Evolutionary conservation across 306 rosid species (phyloP).

Genomic region (Amphicarpaea edgeworthii): DNA sequence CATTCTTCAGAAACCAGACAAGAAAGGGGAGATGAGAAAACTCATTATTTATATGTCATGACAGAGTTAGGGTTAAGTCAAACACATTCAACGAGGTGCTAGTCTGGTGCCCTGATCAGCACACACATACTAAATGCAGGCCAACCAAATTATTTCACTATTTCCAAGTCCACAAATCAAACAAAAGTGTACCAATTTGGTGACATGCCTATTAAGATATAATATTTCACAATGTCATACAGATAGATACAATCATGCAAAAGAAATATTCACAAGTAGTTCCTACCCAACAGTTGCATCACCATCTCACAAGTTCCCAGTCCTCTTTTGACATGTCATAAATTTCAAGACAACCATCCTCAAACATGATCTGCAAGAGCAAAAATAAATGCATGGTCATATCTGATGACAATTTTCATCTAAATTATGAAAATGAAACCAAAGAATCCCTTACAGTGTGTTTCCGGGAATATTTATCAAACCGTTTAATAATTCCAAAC

Average conservation of each 20-base stretch:
- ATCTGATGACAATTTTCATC: slow-evolving; percentile 18
- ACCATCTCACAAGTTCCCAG: slow-evolving; percentile 73
- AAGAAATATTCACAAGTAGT: slow-evolving; percentile 42
- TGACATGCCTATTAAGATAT: not conserved
- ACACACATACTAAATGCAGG: slow-evolving; percentile 1
- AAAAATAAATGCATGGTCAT: slow-evolving; percentile 38
- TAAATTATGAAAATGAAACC: slow-evolving; percentile 33
- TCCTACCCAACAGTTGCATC: slow-evolving; percentile 46
- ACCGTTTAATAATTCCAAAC: slow-evolving; percentile 78
- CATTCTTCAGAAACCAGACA: slow-evolving; percentile 21
- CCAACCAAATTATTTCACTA: not conserved
- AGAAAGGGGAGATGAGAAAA: not conserved
- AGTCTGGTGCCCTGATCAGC: not conserved
- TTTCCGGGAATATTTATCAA: slow-evolving; percentile 67
- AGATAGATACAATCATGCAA: slow-evolving; percentile 25
- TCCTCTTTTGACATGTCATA: slow-evolving; percentile 86
- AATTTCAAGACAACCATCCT: slow-evolving; percentile 68
- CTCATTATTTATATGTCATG: not conserved
- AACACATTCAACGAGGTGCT: slow-evolving; percentile 8
- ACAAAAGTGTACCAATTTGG: not conserved
- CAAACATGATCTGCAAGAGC: slow-evolving; percentile 80
- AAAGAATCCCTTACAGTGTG: slow-evolving; percentile 64
- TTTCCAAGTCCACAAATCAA: slow-evolving; percentile 6
- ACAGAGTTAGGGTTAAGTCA: not conserved
- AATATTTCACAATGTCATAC: slow-evolving; percentile 25